Evolutionary conservation across 2,329 filamentous ascomycete species (phyloP), one percentile per base, ranked within the genome.

Genomic region (Neodidymelliopsis sp.): DNA sequence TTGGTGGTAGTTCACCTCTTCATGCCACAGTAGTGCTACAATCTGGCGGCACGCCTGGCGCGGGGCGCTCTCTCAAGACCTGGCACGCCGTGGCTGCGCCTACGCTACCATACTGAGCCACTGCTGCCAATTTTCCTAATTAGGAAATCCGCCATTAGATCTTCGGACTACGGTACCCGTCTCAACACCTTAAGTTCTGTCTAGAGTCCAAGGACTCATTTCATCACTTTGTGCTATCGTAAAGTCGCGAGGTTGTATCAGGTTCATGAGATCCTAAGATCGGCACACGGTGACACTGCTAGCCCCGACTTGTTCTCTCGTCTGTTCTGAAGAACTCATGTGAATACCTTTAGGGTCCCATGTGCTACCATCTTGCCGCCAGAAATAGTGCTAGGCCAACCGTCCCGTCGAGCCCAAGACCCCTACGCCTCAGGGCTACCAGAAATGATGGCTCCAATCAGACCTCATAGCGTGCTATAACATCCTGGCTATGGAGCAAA

Each of bases 61-160:
- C 43, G 49, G 54, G 56, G 55, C 62, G 57, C 49, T 48, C 25
- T 34, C n/a, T 46, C 39, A 39, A 16, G 19, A 44, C 24, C 13
- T 45, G 38, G 40, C 43, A 33, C 35, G 22, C 53, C 44, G 31
- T 28, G 8, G 55, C 55, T 63, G 60, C 60, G 55, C 60, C 60
- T 49, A 48, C 43, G 53, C 49, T 45, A 27, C 25, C 31, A 36
- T n/a, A 30, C 30, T 47, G 31, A 42, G 38, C 42, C 41, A 47
- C 37, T 47, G 42, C 19, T 40, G 24, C 15, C 15, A 20, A 19
- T 23, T n/a, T 31, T 8, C 29, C 40, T 13, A n/a, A 40, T 36
- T 9, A 19, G 24, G 40, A 22, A 40, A 36, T 30, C 15, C 30
- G 35, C 5, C 4, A 20, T 15, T 22, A 30, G 29, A 23, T 36